Percentiles rank a stretch among this genome's conserved stretches.
Conservation (phyloP, 2,329 filamentous ascomycete species). For the Ophioceras dolichostomum region DNA sequence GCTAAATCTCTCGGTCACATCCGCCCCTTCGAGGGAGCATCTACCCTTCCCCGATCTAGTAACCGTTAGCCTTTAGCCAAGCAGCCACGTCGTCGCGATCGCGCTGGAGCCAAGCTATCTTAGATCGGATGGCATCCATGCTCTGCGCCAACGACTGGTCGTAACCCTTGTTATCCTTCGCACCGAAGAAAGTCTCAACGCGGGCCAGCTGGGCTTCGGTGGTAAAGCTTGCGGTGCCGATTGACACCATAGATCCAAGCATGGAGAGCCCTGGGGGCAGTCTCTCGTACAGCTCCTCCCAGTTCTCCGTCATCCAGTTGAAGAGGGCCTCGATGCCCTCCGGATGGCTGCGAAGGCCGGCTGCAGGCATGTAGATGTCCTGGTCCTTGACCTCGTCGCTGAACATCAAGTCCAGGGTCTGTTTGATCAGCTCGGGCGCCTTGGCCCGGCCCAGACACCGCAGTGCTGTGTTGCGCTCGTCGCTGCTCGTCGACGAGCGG, state of each 20-base stretch:
- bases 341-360: slow-evolving; percentile 63
- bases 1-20: too few species aligned
- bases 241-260: slow-evolving; percentile 71
- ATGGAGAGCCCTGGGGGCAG: slow-evolving; percentile 80
- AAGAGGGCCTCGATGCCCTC: slow-evolving; percentile 73
- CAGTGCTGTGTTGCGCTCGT: slow-evolving; percentile 86
- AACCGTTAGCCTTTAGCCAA: slow-evolving; percentile 23
- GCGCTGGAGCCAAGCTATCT: slow-evolving; percentile 67
- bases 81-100: slow-evolving; percentile 58
- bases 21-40: too few species aligned
- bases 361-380: slow-evolving; percentile 83
- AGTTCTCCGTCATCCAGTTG: slow-evolving; percentile 75
- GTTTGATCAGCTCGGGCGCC: slow-evolving; percentile 67
- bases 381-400: slow-evolving; percentile 82
- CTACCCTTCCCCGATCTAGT: too few species aligned
- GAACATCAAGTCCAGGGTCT: slow-evolving; percentile 63
- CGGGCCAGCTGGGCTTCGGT: slow-evolving; percentile 61
- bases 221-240: slow-evolving; percentile 73
- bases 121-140: slow-evolving; percentile 71
- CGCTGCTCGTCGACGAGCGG: slow-evolving; percentile 60
- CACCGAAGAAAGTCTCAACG: slow-evolving; percentile 69
- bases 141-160: slow-evolving; percentile 85
- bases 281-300: slow-evolving; percentile 70
- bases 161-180: slow-evolving; percentile 73
- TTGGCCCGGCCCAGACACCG: slow-evolving; percentile 70